Evolutionary conservation across 768 basidiomycete genomes (phyloP).

Genomic region (Tephrocybe sp.): DNA sequence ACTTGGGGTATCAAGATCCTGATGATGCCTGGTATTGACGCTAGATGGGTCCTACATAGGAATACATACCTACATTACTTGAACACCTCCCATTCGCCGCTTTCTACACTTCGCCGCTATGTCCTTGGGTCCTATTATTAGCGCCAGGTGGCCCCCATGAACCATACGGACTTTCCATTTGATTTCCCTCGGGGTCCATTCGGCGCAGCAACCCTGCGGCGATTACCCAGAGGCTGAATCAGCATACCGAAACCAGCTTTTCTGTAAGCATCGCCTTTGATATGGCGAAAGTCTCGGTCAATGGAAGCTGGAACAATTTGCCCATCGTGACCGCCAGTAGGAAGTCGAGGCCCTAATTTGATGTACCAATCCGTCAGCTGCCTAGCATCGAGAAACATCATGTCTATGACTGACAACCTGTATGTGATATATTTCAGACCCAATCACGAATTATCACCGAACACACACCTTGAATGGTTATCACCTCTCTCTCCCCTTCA

Average conservation of each 20-base stretch:
- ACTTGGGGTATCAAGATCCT: slow-evolving; percentile 35
- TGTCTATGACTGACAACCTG: neutral
- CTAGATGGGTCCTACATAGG: neutral
- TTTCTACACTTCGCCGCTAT: too few species aligned
- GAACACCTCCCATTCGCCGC: neutral
- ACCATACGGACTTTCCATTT: neutral
- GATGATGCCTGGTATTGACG: slow-evolving; percentile 23
- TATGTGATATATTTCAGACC: neutral
- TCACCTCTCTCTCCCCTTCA: too few species aligned
- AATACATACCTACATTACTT: neutral
- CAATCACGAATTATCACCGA: too few species aligned
- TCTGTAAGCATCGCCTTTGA: neutral
- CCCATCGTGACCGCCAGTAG: neutral
- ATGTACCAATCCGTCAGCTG: too few species aligned
- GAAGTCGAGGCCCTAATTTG: neutral
- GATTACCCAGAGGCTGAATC: slow-evolving; percentile 8
- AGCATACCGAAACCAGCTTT: neutral
- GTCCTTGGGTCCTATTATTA: too few species aligned
- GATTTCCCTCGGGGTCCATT: neutral
- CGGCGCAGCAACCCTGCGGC: neutral
- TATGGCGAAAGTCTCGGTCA: neutral
- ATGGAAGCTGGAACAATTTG: neutral
- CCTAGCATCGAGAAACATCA: too few species aligned
- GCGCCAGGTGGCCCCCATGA: too few species aligned
- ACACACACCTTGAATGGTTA: too few species aligned